A percentile compares a stretch with the other conserved stretches of the same genome.
Evolutionary conservation across 2,329 filamentous ascomycete genomes (phyloP).

Genomic region (Byssothecium circinans): DNA sequence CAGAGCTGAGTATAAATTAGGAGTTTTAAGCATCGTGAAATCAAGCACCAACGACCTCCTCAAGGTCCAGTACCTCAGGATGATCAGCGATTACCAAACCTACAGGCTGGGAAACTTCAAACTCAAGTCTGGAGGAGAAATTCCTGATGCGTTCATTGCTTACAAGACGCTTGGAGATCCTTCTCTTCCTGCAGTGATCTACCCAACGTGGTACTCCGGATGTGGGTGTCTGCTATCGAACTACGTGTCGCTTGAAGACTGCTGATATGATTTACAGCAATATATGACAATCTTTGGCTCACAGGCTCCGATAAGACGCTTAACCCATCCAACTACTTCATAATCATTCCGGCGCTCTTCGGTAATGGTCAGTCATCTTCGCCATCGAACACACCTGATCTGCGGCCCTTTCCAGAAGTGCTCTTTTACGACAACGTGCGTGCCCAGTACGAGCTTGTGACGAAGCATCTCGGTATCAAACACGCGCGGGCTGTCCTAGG

Average conservation of each 20-base stretch:
- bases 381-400: slow-evolving; percentile 61
- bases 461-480: slow-evolving; percentile 61
- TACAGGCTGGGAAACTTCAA: slow-evolving; percentile 67
- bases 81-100: slow-evolving; percentile 49
- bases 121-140: slow-evolving; percentile 64
- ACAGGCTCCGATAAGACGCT: slow-evolving; percentile 67
- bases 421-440: slow-evolving; percentile 70
- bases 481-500: slow-evolving; percentile 66
- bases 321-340: slow-evolving; percentile 66
- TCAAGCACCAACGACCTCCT: neutral
- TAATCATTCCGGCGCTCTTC: slow-evolving; percentile 69
- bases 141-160: slow-evolving; percentile 68
- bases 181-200: slow-evolving; percentile 67
- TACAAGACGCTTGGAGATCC: slow-evolving; percentile 75
- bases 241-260: neutral
- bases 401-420: slow-evolving; percentile 63
- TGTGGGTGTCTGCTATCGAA: slow-evolving; percentile 40
- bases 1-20: neutral
- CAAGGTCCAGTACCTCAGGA: slow-evolving; percentile 7
- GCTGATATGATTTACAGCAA: slow-evolving; percentile 43
- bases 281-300: slow-evolving; percentile 75
- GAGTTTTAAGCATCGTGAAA: neutral
- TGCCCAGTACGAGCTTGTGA: slow-evolving; percentile 68
- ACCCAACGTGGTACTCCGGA: slow-evolving; percentile 76
- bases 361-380: slow-evolving; percentile 70